Conservation (phyloP, 768 basidiomycete genomes). For the Rickenella mellea region DNA sequence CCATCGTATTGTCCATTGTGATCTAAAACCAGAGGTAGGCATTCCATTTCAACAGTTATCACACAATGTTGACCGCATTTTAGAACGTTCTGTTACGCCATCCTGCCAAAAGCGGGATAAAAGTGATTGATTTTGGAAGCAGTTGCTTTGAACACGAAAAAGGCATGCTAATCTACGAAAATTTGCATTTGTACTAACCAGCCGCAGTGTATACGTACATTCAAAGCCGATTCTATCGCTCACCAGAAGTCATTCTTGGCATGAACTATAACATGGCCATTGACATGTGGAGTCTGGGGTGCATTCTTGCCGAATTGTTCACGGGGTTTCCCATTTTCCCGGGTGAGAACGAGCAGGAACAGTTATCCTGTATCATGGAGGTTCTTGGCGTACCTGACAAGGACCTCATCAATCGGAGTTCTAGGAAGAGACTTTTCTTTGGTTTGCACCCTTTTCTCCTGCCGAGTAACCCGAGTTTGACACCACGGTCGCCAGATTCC, state of each 20-base stretch:
- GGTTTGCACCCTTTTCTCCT: constrained; percentile 40
- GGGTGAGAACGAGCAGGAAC: constrained; percentile 98
- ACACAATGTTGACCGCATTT: background rate
- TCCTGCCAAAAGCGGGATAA: constrained; percentile 92
- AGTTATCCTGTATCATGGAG: constrained; percentile 98
- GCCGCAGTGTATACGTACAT: constrained; percentile 93
- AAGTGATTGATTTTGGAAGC: constrained; percentile 98
- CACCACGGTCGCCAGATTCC: constrained; percentile 38
- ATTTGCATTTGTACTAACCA: background rate
- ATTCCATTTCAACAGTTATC: background rate
- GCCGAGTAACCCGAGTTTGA: background rate
- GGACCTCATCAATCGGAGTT: constrained; percentile 88
- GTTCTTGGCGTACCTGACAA: constrained; percentile 93
- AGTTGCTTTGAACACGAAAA: constrained; percentile 98
- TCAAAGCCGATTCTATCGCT: constrained; percentile 99
- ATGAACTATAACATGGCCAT: constrained; percentile 99
- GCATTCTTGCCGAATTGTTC: constrained; percentile 93
- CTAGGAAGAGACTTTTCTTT: constrained; percentile 91
- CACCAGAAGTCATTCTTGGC: constrained; percentile 96
- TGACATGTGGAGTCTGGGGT: constrained; percentile 99
- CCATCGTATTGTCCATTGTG: constrained; percentile 97
- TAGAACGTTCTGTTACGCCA: constrained; percentile 93
- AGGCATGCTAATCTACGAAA: constrained; percentile 42
- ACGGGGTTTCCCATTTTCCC: constrained; percentile 99
- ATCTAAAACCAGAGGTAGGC: constrained; percentile 90